A percentile compares a stretch with the other conserved stretches of the same genome.
Evolutionary conservation across 2,329 filamentous ascomycete species (phyloP).

Genomic region (Talaromyces sp.): DNA sequence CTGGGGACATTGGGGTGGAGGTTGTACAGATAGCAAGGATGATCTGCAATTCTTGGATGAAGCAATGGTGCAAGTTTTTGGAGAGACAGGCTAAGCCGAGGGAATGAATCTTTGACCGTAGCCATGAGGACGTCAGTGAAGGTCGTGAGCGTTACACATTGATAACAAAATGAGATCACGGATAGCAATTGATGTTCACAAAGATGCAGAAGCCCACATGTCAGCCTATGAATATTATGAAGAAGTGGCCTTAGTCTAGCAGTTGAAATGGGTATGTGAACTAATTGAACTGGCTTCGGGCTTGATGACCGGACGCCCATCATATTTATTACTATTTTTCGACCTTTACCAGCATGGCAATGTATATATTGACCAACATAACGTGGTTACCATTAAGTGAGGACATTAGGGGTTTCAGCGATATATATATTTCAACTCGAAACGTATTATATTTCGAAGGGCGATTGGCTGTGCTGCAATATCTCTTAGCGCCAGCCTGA

Average conservation of each 20-base stretch:
- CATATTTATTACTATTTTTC: no score
- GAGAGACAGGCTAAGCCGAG: neutral
- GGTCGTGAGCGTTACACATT: neutral
- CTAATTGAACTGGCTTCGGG: no score
- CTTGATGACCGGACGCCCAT: no score
- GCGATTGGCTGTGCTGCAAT: neutral
- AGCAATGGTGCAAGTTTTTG: constrained; percentile 55
- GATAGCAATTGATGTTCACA: neutral
- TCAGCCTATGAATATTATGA: no score
- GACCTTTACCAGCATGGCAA: neutral
- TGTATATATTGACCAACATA: no score
- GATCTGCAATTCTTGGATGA: constrained; percentile 71
- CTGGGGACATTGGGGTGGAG: constrained; percentile 66
- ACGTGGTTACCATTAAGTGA: no score
- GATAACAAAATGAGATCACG: neutral
- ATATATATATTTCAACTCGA: neutral
- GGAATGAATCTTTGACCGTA: neutral
- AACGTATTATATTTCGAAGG: neutral
- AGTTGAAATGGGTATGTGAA: no score
- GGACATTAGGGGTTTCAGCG: neutral
- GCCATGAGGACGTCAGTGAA: neutral
- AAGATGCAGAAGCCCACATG: no score
- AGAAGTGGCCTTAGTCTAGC: no score
- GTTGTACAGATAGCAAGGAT: constrained; percentile 66
- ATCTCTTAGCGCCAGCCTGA: neutral